Conservation (phyloP, 352 stramenopile species). For the Phytophthora tubulina region DNA sequence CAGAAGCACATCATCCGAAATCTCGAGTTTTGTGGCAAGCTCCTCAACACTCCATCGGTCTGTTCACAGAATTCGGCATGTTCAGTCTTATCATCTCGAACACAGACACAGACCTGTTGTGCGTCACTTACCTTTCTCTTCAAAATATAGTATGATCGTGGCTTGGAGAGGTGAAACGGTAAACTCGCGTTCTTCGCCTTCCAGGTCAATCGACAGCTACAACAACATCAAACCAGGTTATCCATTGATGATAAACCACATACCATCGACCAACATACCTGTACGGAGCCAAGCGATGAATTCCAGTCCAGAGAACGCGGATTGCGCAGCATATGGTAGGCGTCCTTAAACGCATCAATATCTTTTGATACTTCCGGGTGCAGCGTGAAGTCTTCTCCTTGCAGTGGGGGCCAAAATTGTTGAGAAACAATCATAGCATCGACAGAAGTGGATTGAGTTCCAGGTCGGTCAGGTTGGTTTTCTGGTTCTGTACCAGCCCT, state of each 20-base stretch:
- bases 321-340: constrained; percentile 95
- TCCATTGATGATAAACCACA: neutral
- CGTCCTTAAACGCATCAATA: constrained; percentile 90
- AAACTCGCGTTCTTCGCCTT: constrained; percentile 84
- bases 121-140: constrained; percentile 80
- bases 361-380: constrained; percentile 85
- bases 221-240: constrained; percentile 5
- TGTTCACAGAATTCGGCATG: constrained; percentile 25
- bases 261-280: constrained; percentile 55
- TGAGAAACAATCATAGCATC: constrained; percentile 97
- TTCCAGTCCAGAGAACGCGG: constrained; percentile 95
- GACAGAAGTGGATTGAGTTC: constrained; percentile 39
- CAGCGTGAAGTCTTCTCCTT: constrained; percentile 92
- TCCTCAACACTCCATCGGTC: constrained; percentile 69
- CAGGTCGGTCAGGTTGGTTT: neutral
- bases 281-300: constrained; percentile 92
- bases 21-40: constrained; percentile 66
- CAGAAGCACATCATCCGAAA: constrained; percentile 64
- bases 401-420: constrained; percentile 98
- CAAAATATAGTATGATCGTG: constrained; percentile 96
- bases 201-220: constrained; percentile 90
- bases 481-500: constrained; percentile 3
- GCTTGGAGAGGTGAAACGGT: constrained; percentile 94
- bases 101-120: neutral
- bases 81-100: neutral